Evolutionary conservation across 169 alveolate species (phyloP).

Genomic region (Eimeria praecox): DNA sequence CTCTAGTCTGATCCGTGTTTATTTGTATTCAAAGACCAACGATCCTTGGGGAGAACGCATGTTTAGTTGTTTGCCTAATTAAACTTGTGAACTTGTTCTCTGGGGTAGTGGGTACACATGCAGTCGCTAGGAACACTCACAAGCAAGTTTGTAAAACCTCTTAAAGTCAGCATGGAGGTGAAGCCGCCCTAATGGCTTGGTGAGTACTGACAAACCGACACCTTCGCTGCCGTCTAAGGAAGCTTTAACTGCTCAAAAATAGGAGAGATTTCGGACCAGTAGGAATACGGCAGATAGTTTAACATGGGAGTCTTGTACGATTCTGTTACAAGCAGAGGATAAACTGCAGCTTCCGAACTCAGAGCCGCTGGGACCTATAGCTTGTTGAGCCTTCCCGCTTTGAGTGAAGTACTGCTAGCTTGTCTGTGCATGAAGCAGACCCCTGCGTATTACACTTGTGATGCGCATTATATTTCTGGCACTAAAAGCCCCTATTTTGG

Average conservation of each 20-base stretch:
- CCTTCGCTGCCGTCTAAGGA: not conserved
- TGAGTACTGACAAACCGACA: not conserved
- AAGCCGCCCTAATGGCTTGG: too few relatives aligned
- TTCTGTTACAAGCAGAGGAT: not conserved
- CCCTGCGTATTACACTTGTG: not conserved
- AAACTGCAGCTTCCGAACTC: not conserved
- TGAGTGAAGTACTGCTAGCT: not conserved
- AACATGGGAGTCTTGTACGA: not conserved
- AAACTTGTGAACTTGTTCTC: not conserved
- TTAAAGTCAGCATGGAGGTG: not conserved
- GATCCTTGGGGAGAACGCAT: not conserved
- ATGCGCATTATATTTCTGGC: not conserved
- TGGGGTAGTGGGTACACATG: not conserved
- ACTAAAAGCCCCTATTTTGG: not conserved
- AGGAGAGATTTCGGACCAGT: not conserved
- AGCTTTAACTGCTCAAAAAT: not conserved
- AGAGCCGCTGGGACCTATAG: not conserved
- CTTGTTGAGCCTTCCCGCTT: not conserved
- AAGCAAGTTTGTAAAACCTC: not conserved
- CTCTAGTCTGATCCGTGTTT: not conserved
- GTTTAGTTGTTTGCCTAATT: not conserved
- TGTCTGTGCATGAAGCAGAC: not conserved
- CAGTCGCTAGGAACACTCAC: not conserved
- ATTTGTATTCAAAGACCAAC: not conserved
- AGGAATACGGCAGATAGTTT: not conserved